Conservation (phyloP, 257 asterid species). For the Ligustrum vulgare region DNA sequence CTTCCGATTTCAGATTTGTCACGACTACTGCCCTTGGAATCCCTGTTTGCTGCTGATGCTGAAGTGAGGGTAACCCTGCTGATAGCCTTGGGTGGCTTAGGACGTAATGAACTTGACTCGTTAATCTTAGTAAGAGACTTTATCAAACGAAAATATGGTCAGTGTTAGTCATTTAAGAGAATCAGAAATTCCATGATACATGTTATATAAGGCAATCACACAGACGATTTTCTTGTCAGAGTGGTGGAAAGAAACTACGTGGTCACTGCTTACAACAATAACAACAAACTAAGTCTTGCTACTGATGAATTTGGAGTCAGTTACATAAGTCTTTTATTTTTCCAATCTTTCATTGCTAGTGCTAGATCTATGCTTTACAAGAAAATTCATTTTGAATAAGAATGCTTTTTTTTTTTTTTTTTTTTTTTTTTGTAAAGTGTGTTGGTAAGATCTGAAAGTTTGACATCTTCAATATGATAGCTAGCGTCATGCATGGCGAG, state of each 20-base stretch:
- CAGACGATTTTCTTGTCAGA: neutral
- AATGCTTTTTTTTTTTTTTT: too few species aligned
- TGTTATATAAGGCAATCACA: neutral
- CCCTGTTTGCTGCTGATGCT: conserved; percentile 49
- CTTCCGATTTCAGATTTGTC: conserved; percentile 52
- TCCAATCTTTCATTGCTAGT: neutral
- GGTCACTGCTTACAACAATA: neutral
- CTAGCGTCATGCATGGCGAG: neutral
- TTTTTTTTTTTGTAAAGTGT: neutral
- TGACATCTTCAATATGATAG: neutral
- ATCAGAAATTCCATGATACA: conserved; percentile 13
- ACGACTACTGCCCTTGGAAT: conserved; percentile 44
- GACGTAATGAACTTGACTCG: conserved; percentile 30
- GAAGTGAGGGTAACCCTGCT: conserved; percentile 42
- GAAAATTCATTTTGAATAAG: neutral
- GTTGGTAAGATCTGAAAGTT: neutral
- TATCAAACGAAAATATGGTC: conserved; percentile 23
- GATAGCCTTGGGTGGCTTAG: conserved; percentile 52
- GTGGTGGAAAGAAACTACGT: neutral
- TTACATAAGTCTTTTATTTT: neutral
- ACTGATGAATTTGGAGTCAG: neutral
- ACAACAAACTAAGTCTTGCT: neutral
- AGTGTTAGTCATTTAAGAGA: conserved; percentile 17
- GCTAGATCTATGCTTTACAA: neutral
- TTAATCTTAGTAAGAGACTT: conserved; percentile 42